Evolutionary conservation across 495 filamentous ascomycete species (phyloP).

Genomic region (Talaromyces nanjingensis): DNA sequence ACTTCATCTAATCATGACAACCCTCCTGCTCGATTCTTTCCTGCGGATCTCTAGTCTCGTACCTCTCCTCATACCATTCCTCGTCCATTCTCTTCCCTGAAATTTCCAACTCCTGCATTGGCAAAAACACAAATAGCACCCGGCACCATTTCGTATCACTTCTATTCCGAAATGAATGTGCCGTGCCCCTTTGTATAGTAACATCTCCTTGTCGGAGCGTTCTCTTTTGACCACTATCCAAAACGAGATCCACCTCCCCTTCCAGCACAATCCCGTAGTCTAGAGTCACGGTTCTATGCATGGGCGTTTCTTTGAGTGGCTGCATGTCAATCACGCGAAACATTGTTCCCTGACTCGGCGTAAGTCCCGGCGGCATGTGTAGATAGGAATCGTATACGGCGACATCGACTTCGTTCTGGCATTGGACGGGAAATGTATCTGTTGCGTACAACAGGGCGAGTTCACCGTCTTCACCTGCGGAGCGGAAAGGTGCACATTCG

Average conservation of each 20-base stretch:
- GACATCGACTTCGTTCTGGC: slow-evolving; percentile 30
- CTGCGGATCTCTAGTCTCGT: slow-evolving; percentile 11
- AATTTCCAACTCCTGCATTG: slow-evolving; percentile 23
- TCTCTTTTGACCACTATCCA: slow-evolving; percentile 44
- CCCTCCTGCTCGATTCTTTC: slow-evolving; percentile 7
- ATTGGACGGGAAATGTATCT: slow-evolving; percentile 19
- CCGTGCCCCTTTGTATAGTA: slow-evolving; percentile 55
- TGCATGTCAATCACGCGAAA: slow-evolving; percentile 12
- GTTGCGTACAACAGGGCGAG: slow-evolving; percentile 35
- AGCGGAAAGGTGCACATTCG: slow-evolving; percentile 23
- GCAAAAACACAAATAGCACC: slow-evolving; percentile 44
- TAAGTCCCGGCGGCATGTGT: slow-evolving; percentile 24
- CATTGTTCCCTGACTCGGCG: slow-evolving; percentile 11
- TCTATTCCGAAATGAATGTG: slow-evolving; percentile 59
- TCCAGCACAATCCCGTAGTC: slow-evolving; percentile 63
- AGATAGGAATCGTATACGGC: slow-evolving; percentile 29
- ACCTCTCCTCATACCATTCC: slow-evolving; percentile 24
- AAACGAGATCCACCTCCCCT: slow-evolving; percentile 69
- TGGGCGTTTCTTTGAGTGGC: slow-evolving; percentile 22
- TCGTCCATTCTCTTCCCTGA: slow-evolving; percentile 17
- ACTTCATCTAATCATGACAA: not conserved
- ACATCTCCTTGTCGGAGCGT: slow-evolving; percentile 62
- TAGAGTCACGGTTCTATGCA: slow-evolving; percentile 66
- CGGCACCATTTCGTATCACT: slow-evolving; percentile 45
- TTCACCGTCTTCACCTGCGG: slow-evolving; percentile 28